phyloP scores from a whole-genome alignment of 2,329 filamentous ascomycete genomes.

The Lasiodiplodia sp. region DNA sequence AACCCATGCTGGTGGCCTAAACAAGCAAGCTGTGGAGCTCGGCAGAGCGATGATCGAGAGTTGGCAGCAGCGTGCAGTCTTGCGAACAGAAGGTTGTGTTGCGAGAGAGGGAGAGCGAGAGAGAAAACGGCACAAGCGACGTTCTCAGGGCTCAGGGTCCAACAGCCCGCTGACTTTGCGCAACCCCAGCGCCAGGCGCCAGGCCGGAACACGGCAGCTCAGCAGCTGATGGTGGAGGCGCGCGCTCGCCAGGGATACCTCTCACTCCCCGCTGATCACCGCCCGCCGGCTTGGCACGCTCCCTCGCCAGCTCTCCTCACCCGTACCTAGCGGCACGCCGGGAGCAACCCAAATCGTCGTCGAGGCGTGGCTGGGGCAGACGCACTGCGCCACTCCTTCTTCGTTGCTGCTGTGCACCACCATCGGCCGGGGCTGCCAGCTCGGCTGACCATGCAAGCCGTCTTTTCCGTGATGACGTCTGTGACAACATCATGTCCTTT shows the following conservation, averaged over 20 bases:
- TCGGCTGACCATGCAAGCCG: slow-evolving; percentile 2
- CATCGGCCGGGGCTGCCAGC: background rate
- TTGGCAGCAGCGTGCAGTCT: background rate
- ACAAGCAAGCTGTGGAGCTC: slow-evolving; percentile 43
- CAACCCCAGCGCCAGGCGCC: background rate
- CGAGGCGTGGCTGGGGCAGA: background rate
- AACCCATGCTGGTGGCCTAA: slow-evolving; percentile 45
- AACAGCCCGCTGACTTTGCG: slow-evolving; percentile 4
- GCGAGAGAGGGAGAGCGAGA: background rate
- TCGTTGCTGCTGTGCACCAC: background rate
- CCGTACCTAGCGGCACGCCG: background rate
- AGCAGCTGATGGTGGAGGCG: slow-evolving; percentile 5
- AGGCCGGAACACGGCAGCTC: background rate
- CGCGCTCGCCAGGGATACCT: background rate
- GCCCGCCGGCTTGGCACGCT: slow-evolving; percentile 1
- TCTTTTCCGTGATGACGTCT: background rate
- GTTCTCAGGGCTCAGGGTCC: slow-evolving; percentile 14
- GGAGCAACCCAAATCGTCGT: background rate
- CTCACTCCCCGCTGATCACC: slow-evolving; percentile 3
- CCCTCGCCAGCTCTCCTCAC: slow-evolving; percentile 12
- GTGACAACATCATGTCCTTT: background rate
- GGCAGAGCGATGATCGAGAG: background rate
- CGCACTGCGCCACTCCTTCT: background rate
- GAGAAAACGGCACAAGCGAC: background rate
- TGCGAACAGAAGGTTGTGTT: background rate